phyloP scores from a whole-genome alignment of 2,329 filamentous ascomycete species.

The Penicillium sp. region DNA sequence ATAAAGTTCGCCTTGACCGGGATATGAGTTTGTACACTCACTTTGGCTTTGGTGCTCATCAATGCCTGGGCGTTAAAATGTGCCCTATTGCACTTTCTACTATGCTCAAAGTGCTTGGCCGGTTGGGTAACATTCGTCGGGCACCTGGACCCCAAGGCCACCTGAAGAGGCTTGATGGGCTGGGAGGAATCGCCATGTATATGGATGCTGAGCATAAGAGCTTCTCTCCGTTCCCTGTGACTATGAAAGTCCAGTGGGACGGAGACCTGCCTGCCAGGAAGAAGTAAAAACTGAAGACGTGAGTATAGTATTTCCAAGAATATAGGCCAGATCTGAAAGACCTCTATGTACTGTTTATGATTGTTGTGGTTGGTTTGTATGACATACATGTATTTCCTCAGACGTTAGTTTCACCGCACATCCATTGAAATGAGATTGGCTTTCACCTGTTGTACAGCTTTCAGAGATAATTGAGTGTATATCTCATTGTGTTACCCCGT shows the following conservation, averaged over 20 bases:
- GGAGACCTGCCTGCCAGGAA: constrained; percentile 32
- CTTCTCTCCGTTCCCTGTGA: constrained; percentile 45
- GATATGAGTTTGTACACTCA: constrained; percentile 64
- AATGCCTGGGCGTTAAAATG: constrained; percentile 55
- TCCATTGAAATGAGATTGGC: background rate
- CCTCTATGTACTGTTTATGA: background rate
- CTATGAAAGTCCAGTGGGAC: constrained; percentile 48
- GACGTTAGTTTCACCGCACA: background rate
- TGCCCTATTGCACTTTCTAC: constrained; percentile 37
- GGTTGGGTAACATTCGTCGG: constrained; percentile 43
- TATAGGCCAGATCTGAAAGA: background rate
- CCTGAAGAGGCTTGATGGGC: constrained; percentile 40
- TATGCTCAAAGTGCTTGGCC: constrained; percentile 44
- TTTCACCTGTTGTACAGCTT: background rate
- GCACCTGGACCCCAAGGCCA: constrained; percentile 43
- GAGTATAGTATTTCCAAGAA: background rate
- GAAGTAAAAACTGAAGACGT: background rate
- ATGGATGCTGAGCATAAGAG: constrained; percentile 46
- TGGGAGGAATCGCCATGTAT: constrained; percentile 44
- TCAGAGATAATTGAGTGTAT: background rate
- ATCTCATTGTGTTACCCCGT: background rate
- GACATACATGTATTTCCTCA: background rate
- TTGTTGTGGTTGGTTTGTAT: background rate
- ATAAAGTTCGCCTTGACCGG: constrained; percentile 59
- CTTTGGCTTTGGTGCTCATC: constrained; percentile 62